Base-by-base conservation (phyloP, 257 asterid species). In the Plantago major region DNA sequence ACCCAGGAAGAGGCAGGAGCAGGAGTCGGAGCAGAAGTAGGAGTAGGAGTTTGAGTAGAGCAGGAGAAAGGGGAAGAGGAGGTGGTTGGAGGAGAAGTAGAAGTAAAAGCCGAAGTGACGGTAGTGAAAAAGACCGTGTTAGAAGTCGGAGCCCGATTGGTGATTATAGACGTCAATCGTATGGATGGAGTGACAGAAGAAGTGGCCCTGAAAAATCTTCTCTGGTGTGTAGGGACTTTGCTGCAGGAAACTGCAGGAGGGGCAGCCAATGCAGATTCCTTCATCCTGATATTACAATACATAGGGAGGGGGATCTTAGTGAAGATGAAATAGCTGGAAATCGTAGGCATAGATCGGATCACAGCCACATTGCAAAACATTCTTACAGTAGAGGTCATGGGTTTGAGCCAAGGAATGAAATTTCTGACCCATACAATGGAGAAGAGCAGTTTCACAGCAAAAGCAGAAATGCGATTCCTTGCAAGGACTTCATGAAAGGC, bases 251-350 rank as follows among this genome's bases (percentile, higher is more conserved):
- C 30, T 89, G 95, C 79, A 73, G 86, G 69, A 84, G 87, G 70
- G 97, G 97, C 66, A 81, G 79, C 68, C 87, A 81, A 13, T 89
- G 97, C 74, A 74, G 85, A 70, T 89, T 82, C 65, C 63, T 75
- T 73, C 97, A 89, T 76, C 77, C 86, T 37, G 75, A 73, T 55
- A 72, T 44, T 46, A 26, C 53, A 49, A 73, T 46, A 42, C 71
- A 30, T 52, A 71, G 79, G 69, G 81, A 77, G 44, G 73, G 64
- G 42, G 79, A 67, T 56, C 57, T 48, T 10, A 42, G 74, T 42
- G 84, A 79, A 68, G 75, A 75, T 58, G 84, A 66, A 59, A 37
- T 49, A 12, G 70, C 71, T 45, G 85, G 79, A 73, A 79, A 74
- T 66, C 67, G 78, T 83, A 78, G 76, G 67, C 63, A 71, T 51